A percentile compares a stretch with the other conserved stretches of the same genome.
Conservation (phyloP, 805 yeast species). For the Candida takata region DNA sequence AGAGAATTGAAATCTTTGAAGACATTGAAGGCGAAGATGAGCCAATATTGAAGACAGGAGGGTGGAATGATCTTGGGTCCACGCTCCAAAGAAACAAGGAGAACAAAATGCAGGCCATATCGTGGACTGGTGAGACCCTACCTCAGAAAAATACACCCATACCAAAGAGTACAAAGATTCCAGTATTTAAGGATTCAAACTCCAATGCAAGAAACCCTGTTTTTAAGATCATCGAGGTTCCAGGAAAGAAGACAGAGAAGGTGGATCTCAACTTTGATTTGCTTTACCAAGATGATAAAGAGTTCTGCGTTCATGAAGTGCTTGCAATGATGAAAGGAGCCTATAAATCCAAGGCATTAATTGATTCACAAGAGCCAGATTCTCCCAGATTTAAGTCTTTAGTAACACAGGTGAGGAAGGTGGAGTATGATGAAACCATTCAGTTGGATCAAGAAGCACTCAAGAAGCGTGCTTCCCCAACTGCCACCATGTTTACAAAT, state of each 20-base stretch:
- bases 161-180: slow-evolving; percentile 20
- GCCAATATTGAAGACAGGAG: slow-evolving; percentile 18
- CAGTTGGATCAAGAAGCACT: slow-evolving; percentile 10
- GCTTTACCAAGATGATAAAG: slow-evolving; percentile 41
- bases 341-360: slow-evolving; percentile 3
- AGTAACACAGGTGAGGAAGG: slow-evolving; percentile 3
- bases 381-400: slow-evolving; percentile 11
- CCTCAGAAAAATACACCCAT: slow-evolving; percentile 28
- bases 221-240: slow-evolving; percentile 42
- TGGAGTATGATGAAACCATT: slow-evolving; percentile 18
- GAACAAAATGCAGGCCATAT: slow-evolving; percentile 44
- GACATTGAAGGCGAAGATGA: slow-evolving; percentile 13
- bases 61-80: slow-evolving; percentile 45
- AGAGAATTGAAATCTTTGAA: slow-evolving; percentile 16
- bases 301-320: slow-evolving; percentile 58
- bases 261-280: slow-evolving; percentile 55
- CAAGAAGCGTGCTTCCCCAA: slow-evolving; percentile 54
- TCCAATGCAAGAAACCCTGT: slow-evolving; percentile 30
- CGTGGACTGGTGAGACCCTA: slow-evolving; percentile 62
- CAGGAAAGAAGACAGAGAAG: slow-evolving; percentile 56
- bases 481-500: slow-evolving; percentile 69
- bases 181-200: slow-evolving; percentile 35
- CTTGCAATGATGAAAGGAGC: slow-evolving; percentile 35
- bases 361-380: neutral
- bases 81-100: slow-evolving; percentile 52